Evolutionary conservation across 495 filamentous ascomycete genomes (phyloP), one percentile per base, ranked within the genome.

Genomic region (Pyrenula massariospora): DNA sequence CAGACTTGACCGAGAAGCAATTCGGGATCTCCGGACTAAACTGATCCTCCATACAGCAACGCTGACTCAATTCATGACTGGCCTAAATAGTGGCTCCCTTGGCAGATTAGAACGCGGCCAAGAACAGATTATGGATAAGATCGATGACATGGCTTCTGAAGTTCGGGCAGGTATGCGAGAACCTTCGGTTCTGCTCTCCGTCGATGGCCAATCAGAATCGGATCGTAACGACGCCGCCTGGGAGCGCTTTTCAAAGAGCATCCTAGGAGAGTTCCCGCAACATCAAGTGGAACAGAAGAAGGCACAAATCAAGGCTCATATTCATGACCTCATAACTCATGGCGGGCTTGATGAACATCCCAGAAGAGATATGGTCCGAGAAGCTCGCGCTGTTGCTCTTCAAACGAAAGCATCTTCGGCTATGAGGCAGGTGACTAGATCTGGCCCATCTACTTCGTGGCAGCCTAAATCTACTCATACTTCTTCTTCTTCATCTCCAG

Each of bases 301-400:
- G 22, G 53, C 24, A 12, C 25, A 56, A 2, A 63, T 63, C 15
- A 22, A 48, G 47, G 56, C 25, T 12, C 60, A 61, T 55, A 48
- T 63, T 3, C 52, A 52, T 20, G 56, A 61, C 20, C 51, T 63
- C 12, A 57, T 36, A 3, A 25, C 12, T 3, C 21, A 54, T 49
- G 56, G 61, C 12, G 56, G 55, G 10, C 54, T 63, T 31, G 56
- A 58, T 52, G 56, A 59, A 52, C 50, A 52, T 8, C 5, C 31
- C 5, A 15, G 8, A 42, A 15, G 15, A 42, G 15, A 15, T 15
- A 8, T 15, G 5, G 5, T 15, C 5, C 15, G 8, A 8, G 15
- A 5, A 42, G 5, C 31, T 8, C 5, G 15, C 5, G 5, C 31
- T 42, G 15, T 42, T 8, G 5, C 31, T 8, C 5, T 42, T 42